Conservation (phyloP, 345 rosid genomes). For the Euphorbia lathyris region DNA sequence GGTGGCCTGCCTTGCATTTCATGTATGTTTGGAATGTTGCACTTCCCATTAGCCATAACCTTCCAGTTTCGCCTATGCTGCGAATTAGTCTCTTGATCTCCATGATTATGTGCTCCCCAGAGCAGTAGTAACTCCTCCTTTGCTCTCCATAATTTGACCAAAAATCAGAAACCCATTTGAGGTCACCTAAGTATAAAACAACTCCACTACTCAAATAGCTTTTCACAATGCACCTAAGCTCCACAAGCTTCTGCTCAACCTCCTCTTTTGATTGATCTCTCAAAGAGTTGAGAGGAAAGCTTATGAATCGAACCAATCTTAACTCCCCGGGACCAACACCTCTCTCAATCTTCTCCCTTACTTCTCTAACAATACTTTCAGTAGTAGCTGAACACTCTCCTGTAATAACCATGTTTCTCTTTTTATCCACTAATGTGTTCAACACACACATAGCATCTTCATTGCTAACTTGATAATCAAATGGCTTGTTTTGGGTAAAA, state of each 20-base stretch:
- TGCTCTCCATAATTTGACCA: slow-evolving; percentile 54
- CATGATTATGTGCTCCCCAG: slow-evolving; percentile 49
- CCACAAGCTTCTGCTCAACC: slow-evolving; percentile 52
- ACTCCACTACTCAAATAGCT: slow-evolving; percentile 42
- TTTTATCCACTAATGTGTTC: slow-evolving; percentile 37
- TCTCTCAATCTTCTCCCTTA: slow-evolving; percentile 49
- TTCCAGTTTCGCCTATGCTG: slow-evolving; percentile 38
- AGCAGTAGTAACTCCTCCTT: slow-evolving; percentile 38
- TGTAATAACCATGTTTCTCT: slow-evolving; percentile 46
- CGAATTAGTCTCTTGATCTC: slow-evolving; percentile 49
- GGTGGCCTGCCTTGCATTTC: slow-evolving; percentile 59
- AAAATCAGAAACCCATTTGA: slow-evolving; percentile 51
- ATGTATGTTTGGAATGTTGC: slow-evolving; percentile 53
- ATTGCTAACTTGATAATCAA: slow-evolving; percentile 20
- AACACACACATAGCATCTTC: slow-evolving; percentile 46
- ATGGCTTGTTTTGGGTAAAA: slow-evolving; percentile 28
- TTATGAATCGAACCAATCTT: slow-evolving; percentile 43
- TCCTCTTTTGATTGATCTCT: slow-evolving; percentile 47
- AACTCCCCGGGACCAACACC: slow-evolving; percentile 43
- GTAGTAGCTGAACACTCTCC: slow-evolving; percentile 42
- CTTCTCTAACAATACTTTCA: slow-evolving; percentile 49
- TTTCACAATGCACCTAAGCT: slow-evolving; percentile 49
- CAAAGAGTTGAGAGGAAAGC: slow-evolving; percentile 50
- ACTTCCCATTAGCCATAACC: slow-evolving; percentile 50
- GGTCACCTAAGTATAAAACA: slow-evolving; percentile 61